Evolutionary conservation across 2,329 filamentous ascomycete species (phyloP), one percentile per base, ranked within the genome.

Genomic region (Daldinia sp.): DNA sequence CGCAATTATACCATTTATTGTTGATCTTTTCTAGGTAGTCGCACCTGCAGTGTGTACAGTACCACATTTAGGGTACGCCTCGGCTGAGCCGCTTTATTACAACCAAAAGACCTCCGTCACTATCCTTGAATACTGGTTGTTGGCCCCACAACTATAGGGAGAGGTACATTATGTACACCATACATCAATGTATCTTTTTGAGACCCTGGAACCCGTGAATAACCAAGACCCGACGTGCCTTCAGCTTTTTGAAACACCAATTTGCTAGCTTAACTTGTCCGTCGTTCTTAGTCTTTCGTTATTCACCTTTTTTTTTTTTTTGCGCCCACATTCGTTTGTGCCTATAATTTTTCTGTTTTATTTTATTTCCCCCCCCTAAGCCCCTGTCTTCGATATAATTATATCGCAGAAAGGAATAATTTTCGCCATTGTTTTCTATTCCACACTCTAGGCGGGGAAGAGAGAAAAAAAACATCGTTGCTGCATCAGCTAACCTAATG

Each of bases 211-310:
- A 53, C 51, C 53, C 29, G 35, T 10, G 48, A 34, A 51, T 51
- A 51, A 51, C 45, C 17, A 30, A 48, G 45, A 32, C 45, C 27
- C 2, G 13, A 19, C 39, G 54, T 58, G 52, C 52, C 51, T 55
- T 67, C 59, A 63, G 59, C 58, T 63, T 65, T n/a, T 65, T 65
- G 62, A 67, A 67, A 67, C 65, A 67, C 53, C 65, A 67, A 58
- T 65, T 63, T 63, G 17, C 47, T 67, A 65, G 62, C 45, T 65
- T 27, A 54, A 57, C 51, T 56, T 52, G 48, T 65, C 49, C 25
- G 52, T 52, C 53, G 47, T 30, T 53, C 45, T 58, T 60, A 41
- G 51, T 53, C 47, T 45, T 48, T 64, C 41, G 30, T 39, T 48
- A 17, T 53, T 56, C 39, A 56, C 32, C 58, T 30, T 17, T 41